phyloP scores from a whole-genome alignment of 2,329 filamentous ascomycete genomes.

The Scytalidium sp. region DNA sequence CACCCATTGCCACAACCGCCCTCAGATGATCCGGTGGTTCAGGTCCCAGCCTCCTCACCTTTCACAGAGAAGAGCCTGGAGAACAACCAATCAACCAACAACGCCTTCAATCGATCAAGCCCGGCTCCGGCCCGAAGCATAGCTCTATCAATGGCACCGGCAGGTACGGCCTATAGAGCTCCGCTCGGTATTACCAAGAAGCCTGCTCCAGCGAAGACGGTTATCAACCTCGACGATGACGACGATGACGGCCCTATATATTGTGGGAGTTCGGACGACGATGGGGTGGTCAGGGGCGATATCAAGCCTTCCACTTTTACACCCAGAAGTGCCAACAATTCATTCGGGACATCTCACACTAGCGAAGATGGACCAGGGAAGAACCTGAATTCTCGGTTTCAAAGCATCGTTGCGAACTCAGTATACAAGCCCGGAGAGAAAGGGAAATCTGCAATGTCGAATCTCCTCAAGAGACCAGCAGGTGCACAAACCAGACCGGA shows the following conservation, averaged over 20 bases:
- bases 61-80: slow-evolving; percentile 16
- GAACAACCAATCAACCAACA: neutral
- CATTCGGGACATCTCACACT: slow-evolving; percentile 31
- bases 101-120: slow-evolving; percentile 21
- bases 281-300: slow-evolving; percentile 46
- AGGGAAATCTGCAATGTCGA: neutral
- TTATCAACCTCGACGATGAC: slow-evolving; percentile 50
- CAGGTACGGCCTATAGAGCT: slow-evolving; percentile 68
- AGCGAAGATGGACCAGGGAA: slow-evolving; percentile 26
- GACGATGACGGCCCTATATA: slow-evolving; percentile 56
- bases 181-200: slow-evolving; percentile 35
- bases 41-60: slow-evolving; percentile 89
- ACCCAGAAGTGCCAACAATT: slow-evolving; percentile 35
- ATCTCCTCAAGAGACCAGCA: neutral
- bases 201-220: slow-evolving; percentile 39
- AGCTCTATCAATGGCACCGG: slow-evolving; percentile 59
- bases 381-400: slow-evolving; percentile 39
- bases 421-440: slow-evolving; percentile 13
- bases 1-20: slow-evolving; percentile 20
- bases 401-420: slow-evolving; percentile 16
- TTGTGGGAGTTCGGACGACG: slow-evolving; percentile 63
- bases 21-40: slow-evolving; percentile 48
- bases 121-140: slow-evolving; percentile 16
- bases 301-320: slow-evolving; percentile 59
- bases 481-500: slow-evolving; percentile 36